phyloP scores from a whole-genome alignment of 768 basidiomycete genomes.

The Boletus edulis region DNA sequence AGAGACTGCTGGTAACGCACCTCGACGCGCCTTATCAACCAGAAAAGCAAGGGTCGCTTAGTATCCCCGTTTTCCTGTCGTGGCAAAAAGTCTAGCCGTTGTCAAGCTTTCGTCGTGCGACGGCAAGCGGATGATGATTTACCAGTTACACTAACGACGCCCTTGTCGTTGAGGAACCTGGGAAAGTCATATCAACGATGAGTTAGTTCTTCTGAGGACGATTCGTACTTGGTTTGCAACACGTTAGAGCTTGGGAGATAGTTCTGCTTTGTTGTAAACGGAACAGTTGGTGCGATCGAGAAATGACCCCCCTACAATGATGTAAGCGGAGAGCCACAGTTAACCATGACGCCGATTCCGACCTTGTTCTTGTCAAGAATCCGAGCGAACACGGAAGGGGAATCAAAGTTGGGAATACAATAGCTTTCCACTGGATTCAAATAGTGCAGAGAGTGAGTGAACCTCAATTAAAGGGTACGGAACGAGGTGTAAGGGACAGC shows the following conservation, averaged over 20 bases:
- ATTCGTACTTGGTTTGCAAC: conserved; percentile 69
- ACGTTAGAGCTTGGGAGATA: conserved; percentile 84
- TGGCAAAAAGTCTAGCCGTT: conserved; percentile 68
- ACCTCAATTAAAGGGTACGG: background rate
- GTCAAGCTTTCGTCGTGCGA: conserved; percentile 4
- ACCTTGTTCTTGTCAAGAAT: conserved; percentile 83
- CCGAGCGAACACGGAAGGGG: conserved; percentile 87
- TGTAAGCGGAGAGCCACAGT: conserved; percentile 1
- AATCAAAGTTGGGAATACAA: conserved; percentile 92
- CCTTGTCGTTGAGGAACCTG: conserved; percentile 81
- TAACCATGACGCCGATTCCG: background rate
- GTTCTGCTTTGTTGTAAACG: conserved; percentile 76
- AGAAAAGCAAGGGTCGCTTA: conserved; percentile 68
- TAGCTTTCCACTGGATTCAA: conserved; percentile 74
- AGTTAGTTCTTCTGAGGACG: background rate
- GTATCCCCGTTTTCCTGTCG: conserved; percentile 44
- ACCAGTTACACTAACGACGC: conserved; percentile 85
- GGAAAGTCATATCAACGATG: background rate
- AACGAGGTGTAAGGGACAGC: background rate
- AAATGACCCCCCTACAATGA: conserved; percentile 77
- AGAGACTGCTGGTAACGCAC: conserved; percentile 24
- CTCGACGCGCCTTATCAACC: conserved; percentile 84
- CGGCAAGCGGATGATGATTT: background rate
- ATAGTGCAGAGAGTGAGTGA: conserved; percentile 4
- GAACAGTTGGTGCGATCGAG: conserved; percentile 71